Evolutionary conservation across 108 stramenopile genomes (phyloP), one percentile per base, ranked within the genome.

Genomic region (Epithemia pelagica): DNA sequence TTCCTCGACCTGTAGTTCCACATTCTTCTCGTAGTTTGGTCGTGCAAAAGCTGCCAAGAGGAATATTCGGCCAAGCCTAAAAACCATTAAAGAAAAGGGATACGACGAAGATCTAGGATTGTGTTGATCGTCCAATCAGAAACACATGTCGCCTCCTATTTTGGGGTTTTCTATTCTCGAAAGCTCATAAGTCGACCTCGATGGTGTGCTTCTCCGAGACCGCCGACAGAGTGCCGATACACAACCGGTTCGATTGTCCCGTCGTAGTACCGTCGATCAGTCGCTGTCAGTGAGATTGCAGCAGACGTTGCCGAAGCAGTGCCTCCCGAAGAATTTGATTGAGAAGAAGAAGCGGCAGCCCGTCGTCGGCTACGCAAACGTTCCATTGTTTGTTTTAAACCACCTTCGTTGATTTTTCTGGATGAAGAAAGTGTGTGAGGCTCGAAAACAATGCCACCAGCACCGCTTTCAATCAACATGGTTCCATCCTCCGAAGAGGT

Each of bases 181-280:
- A 79, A 79, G 21, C 58, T 68, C 70, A 76, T 76, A 25, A 81
- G 28, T 18, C 80, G 67, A 3, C 80, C 80, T 30, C 72, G 72
- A 64, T 81, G 80, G 52, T 81, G 68, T 0, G 80, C 75, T 27
- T 73, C 80, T 18, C 80, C 75, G 5, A 81, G 58, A 24, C 57
- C 28, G 0, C 72, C 75, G 54, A 64, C 52, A 10, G 58, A 22
- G 2, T 72, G 74, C 52, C 74, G 73, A 31, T 69, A 71, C 23
- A 33, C 69, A 32, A 75, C 73, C 10, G 59, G 64, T 10, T 51
- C 33, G 5, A 52, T 8, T 65, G 61, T 61, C 2, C 74, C 78
- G 19, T 64, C 54, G 29, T 52, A 25, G 30, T 68, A 30, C 0
- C 19, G 5, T 21, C 28, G 54, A 5, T 79, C 78, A 10, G 46